phyloP scores from a whole-genome alignment of 352 stramenopile genomes.

The Globisporangium takayamanum region DNA sequence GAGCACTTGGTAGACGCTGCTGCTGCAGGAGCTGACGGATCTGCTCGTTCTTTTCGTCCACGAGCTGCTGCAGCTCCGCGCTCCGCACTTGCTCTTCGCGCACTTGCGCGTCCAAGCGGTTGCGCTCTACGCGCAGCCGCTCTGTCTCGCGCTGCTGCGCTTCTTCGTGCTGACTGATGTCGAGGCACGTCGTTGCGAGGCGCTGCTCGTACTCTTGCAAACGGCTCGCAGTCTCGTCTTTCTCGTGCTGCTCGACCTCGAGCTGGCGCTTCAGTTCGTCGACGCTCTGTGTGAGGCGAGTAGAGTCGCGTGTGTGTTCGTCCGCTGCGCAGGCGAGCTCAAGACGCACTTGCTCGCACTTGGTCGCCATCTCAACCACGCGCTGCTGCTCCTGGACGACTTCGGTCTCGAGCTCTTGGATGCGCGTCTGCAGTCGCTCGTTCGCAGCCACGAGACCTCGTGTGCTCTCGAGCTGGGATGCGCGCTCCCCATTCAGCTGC shows the following conservation, averaged over 20 bases:
- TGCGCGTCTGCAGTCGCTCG: conserved; percentile 16
- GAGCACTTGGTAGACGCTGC: conserved; percentile 2
- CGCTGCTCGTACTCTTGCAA: conserved; percentile 69
- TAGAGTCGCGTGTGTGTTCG: conserved; percentile 17
- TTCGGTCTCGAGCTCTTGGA: conserved; percentile 25
- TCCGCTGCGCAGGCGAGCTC: conserved; percentile 12
- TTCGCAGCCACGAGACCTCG: conserved; percentile 19
- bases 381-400: conserved; percentile 18
- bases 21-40: conserved; percentile 39
- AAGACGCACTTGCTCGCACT: conserved; percentile 12
- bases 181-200: conserved; percentile 60
- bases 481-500: conserved; percentile 21
- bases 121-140: conserved; percentile 28
- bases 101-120: conserved; percentile 26
- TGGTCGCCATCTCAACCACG: conserved; percentile 7
- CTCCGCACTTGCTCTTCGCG: conserved; percentile 50
- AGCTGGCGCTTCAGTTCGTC: conserved; percentile 26
- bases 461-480: conserved; percentile 8
- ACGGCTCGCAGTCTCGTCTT: conserved; percentile 56
- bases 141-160: conserved; percentile 51
- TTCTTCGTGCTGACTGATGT: conserved; percentile 66
- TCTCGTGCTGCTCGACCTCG: conserved; percentile 37
- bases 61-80: conserved; percentile 39
- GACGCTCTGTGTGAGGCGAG: conserved; percentile 21
- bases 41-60: conserved; percentile 68